Base-by-base conservation (phyloP, 2,329 filamentous ascomycete species). In the Pseudogymnoascus sp. region DNA sequence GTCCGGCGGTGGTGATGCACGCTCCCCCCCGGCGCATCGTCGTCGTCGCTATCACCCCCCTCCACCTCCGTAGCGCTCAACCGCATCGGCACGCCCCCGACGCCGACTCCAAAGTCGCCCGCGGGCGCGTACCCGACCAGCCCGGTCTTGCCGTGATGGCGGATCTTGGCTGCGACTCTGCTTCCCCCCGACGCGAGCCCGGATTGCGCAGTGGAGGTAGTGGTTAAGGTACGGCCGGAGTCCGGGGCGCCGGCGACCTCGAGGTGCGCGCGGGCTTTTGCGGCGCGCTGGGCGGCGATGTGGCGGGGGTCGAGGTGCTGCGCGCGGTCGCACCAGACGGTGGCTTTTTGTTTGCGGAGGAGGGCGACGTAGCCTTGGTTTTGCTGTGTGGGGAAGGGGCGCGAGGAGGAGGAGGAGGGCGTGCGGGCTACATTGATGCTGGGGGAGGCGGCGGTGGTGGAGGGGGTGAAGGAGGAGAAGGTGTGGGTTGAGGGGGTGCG, bases 331-430 rank as follows among this genome's bases (percentile, higher is more conserved):
- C 93, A 97, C 95, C 95, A 99, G 4, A 99, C 95, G 0, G 95
- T 99, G 33, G 92, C 95, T 75, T 98, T 98, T 77, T 99, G 95
- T 75, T 93, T 93, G 66, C 95, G 87, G 78, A 99, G 88, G n/a
- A 97, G 82, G 37, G 95, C 93, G 61, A 99, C 95, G 76, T 99
- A 99, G 50, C 50, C 26, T 35, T 35, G 50, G 26, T 59, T 59
- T 35, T 59, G 50, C 8, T 8, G 50, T 6, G n/a, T 12, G 50
- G 31, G 67, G 19, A 68, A 70, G 24, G 75, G 73, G 56, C 79
- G 79, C 66, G 82, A 84, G 22, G 91, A 96, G 70, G 91, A 87
- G 61, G 89, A 89, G 3, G 91, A 96, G 31, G 87, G 90, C 28
- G 91, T 96, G 68, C 92, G 86, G 65, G 89, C 87, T 59, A 88